Evolutionary conservation across 371 early-diverging fungal species (phyloP).

Genomic region (Apophysomyces variabilis): DNA sequence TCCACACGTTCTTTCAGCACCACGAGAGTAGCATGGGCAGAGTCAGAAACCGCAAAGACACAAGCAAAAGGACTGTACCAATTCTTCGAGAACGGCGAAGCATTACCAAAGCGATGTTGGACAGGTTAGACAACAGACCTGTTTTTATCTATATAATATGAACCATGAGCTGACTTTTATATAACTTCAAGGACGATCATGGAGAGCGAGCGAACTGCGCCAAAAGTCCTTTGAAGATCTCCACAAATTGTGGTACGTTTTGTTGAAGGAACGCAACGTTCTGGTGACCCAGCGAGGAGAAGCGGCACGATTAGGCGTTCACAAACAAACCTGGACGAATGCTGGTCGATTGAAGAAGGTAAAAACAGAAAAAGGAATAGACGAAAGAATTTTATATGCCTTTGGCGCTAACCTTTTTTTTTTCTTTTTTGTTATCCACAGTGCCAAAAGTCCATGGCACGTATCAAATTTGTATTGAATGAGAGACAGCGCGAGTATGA

Average conservation of each 20-base stretch:
- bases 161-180: background rate
- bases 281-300: conserved; percentile 89
- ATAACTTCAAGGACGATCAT: conserved; percentile 76
- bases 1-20: conserved; percentile 38
- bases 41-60: conserved; percentile 17
- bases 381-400: too few species aligned
- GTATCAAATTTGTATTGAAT: conserved; percentile 90
- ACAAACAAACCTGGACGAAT: conserved; percentile 70
- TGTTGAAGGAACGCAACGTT: conserved; percentile 94
- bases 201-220: conserved; percentile 91
- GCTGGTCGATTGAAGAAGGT: conserved; percentile 79
- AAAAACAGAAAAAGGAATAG: conserved; percentile 6
- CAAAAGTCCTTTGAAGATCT: conserved; percentile 95
- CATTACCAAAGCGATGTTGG: conserved; percentile 66
- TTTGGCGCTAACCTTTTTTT: too few species aligned
- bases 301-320: conserved; percentile 72
- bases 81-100: conserved; percentile 84
- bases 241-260: conserved; percentile 95
- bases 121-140: conserved; percentile 57
- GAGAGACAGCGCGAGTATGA: conserved; percentile 83
- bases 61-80: conserved; percentile 75
- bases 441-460: conserved; percentile 93
- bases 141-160: background rate
- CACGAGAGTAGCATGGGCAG: conserved; percentile 21
- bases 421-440: conserved; percentile 21